Evolutionary conservation across 2,329 filamentous ascomycete species (phyloP).

Genomic region (Escovopsis weberi): DNA sequence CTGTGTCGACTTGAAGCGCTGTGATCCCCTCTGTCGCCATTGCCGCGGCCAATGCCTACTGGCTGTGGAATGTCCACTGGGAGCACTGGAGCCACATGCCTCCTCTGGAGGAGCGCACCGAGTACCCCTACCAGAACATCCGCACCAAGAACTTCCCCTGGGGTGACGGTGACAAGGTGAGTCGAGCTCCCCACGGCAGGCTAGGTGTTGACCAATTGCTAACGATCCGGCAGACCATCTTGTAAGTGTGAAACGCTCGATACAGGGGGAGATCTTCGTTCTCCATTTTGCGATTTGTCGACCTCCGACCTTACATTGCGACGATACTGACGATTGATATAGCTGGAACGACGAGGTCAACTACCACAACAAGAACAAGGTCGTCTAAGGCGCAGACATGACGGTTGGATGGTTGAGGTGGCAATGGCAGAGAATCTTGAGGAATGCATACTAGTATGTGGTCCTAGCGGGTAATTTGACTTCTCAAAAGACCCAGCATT

Average conservation of each 20-base stretch:
- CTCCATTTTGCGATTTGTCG: background rate
- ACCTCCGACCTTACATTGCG: background rate
- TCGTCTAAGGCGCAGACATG: constrained; percentile 22
- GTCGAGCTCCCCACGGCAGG: constrained; percentile 6
- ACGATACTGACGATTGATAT: background rate
- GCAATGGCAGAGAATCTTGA: constrained; percentile 15
- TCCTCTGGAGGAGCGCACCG: constrained; percentile 75
- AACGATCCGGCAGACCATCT: constrained; percentile 36
- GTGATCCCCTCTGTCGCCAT: constrained; percentile 60
- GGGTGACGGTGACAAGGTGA: constrained; percentile 90
- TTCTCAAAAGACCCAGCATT: background rate
- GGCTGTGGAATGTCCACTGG: constrained; percentile 93
- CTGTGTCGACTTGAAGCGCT: constrained; percentile 36
- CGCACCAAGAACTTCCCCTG: constrained; percentile 90
- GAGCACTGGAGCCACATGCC: constrained; percentile 81
- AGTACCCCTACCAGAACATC: constrained; percentile 98
- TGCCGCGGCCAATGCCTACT: constrained; percentile 68
- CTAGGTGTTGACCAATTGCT: constrained; percentile 8
- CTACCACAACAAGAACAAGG: constrained; percentile 90
- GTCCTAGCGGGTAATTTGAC: constrained; percentile 11
- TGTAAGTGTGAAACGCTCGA: constrained; percentile 15
- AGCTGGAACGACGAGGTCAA: constrained; percentile 95
- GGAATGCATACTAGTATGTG: constrained; percentile 17
- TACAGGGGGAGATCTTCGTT: background rate
- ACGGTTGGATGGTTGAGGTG: constrained; percentile 6